Conservation (phyloP, 148 eudicot genomes). For the Rhododendron kiyosumense region DNA sequence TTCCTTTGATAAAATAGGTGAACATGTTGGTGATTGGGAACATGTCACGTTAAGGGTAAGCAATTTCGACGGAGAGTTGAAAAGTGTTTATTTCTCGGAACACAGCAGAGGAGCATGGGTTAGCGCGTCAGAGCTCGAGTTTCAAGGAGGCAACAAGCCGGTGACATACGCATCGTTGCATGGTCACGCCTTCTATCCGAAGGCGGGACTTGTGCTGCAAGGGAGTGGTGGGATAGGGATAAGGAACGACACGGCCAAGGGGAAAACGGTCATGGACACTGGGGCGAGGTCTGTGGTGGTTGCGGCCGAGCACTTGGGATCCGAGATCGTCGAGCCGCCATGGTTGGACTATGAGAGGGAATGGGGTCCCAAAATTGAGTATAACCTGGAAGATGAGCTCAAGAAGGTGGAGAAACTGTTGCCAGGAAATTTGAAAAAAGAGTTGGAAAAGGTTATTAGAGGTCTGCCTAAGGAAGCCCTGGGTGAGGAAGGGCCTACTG, state of each 20-base stretch:
- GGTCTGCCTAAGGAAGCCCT: slow-evolving; percentile 17
- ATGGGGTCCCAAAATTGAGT: slow-evolving; percentile 20
- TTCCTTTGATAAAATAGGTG: slow-evolving; percentile 19
- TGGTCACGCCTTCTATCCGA: slow-evolving; percentile 14
- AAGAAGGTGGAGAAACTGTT: slow-evolving; percentile 7
- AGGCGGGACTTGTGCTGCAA: slow-evolving; percentile 9
- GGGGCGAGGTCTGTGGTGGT: slow-evolving; percentile 9
- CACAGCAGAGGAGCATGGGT: slow-evolving; percentile 24
- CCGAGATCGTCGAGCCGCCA: slow-evolving; percentile 16
- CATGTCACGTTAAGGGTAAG: slow-evolving; percentile 25
- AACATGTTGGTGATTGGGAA: slow-evolving; percentile 35
- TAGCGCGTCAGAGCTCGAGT: slow-evolving; percentile 17
- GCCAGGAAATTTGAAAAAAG: slow-evolving; percentile 2
- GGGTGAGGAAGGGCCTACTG: slow-evolving; percentile 13
- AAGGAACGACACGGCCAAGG: slow-evolving; percentile 14
- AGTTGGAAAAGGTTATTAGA: slow-evolving; percentile 10
- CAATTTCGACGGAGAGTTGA: slow-evolving; percentile 22
- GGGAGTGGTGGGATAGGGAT: slow-evolving; percentile 17
- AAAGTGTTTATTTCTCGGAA: slow-evolving; percentile 19
- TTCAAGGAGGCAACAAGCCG: slow-evolving; percentile 12
- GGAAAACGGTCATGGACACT: slow-evolving; percentile 7
- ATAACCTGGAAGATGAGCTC: slow-evolving; percentile 8
- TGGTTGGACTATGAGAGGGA: slow-evolving; percentile 24
- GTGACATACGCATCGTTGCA: slow-evolving; percentile 17
- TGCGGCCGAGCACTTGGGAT: slow-evolving; percentile 11